Conservation (phyloP, 192 early-diverging fungal genomes). For the Backusella mclennaniae region DNA sequence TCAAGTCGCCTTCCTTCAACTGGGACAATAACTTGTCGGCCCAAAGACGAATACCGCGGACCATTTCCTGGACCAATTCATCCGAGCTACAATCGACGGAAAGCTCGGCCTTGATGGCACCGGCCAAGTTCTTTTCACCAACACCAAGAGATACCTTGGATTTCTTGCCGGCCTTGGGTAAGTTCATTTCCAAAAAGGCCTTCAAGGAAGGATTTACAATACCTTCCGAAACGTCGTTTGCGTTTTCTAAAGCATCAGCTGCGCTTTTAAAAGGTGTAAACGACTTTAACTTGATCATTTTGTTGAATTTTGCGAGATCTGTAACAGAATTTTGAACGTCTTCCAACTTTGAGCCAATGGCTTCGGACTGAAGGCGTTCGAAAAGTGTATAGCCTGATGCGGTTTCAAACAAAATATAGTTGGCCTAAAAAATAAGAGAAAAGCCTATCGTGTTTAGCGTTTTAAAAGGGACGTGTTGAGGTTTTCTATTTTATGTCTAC, state of each 20-base stretch:
- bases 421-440: slow-evolving; percentile 29
- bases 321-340: slow-evolving; percentile 77
- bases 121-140: slow-evolving; percentile 80
- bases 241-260: slow-evolving; percentile 95
- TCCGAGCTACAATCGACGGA: slow-evolving; percentile 77
- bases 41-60: slow-evolving; percentile 93
- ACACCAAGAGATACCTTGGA: slow-evolving; percentile 78
- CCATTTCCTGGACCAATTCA: slow-evolving; percentile 83
- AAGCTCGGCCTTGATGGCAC: slow-evolving; percentile 72
- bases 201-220: slow-evolving; percentile 85
- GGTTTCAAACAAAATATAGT: slow-evolving; percentile 86
- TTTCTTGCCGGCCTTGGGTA: slow-evolving; percentile 81
- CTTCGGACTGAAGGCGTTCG: slow-evolving; percentile 89
- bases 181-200: slow-evolving; percentile 93
- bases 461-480: too few relatives aligned
- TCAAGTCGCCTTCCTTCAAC: slow-evolving; percentile 91
- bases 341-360: slow-evolving; percentile 90
- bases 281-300: slow-evolving; percentile 87
- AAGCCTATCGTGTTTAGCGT: too few relatives aligned
- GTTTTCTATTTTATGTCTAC: too few relatives aligned
- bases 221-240: slow-evolving; percentile 97
- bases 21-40: slow-evolving; percentile 84
- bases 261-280: slow-evolving; percentile 96
- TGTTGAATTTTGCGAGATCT: slow-evolving; percentile 68
- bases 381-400: slow-evolving; percentile 96